A percentile compares a stretch with the other conserved stretches of the same genome.
phyloP scores from a whole-genome alignment of 305 asterid genomes.

The Euphrasia arctica region DNA sequence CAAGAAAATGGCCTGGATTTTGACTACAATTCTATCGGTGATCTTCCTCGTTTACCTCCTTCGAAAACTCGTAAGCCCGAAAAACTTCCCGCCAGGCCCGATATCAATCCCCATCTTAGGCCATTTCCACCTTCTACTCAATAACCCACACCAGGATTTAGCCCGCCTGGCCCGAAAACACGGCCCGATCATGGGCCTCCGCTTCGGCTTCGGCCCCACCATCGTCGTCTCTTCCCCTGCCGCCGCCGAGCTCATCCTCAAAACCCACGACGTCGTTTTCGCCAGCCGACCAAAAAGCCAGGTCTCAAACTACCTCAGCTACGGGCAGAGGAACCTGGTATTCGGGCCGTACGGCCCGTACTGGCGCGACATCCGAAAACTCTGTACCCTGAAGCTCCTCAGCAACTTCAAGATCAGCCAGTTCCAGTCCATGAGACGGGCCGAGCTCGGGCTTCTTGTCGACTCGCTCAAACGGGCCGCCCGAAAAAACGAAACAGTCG shows the following conservation, averaged over 20 bases:
- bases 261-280: neutral
- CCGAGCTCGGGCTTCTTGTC: neutral
- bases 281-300: neutral
- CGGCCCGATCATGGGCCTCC: too few relatives aligned
- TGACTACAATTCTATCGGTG: too few relatives aligned
- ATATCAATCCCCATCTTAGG: too few relatives aligned
- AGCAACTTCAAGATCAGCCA: neutral
- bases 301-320: neutral
- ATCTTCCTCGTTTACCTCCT: too few relatives aligned
- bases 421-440: neutral
- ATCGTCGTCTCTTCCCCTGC: neutral
- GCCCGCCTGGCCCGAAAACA: too few relatives aligned
- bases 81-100: too few relatives aligned
- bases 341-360: too few relatives aligned
- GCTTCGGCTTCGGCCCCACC: neutral
- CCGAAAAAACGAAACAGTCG: conserved; percentile 11
- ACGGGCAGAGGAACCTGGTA: neutral
- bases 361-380: too few relatives aligned
- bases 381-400: neutral
- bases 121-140: too few relatives aligned
- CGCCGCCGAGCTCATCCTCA: neutral
- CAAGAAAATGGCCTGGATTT: too few relatives aligned
- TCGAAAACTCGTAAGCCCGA: too few relatives aligned
- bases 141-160: too few relatives aligned
- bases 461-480: conserved; percentile 11